Evolutionary conservation across 2,329 filamentous ascomycete species (phyloP), one percentile per base, ranked within the genome.

Genomic region (Aspergillus sergii): DNA sequence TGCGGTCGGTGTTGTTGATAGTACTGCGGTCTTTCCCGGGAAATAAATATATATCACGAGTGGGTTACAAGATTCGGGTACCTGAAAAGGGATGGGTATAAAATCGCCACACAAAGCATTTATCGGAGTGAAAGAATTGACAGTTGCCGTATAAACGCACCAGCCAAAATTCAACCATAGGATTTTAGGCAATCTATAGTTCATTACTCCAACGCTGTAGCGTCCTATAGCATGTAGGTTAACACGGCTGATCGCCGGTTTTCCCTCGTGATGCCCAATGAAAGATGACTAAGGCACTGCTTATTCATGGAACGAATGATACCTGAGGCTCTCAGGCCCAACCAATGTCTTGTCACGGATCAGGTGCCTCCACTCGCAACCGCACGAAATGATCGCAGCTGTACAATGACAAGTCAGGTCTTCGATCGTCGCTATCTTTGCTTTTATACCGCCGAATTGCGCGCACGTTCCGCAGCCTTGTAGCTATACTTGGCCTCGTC

Each of bases 281-380:
- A 10, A 9, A 26, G 32, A n/a, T 59, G 46, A 59, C 58, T 59
- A 59, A 59, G 48, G 23, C 4, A 26, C 1, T 34, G 58, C 32
- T 53, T 55, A 55, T 55, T 55, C 32, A 55, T 16, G n/a, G 4
- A 16, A 8, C n/a, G 32, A 26, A 23, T 39, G 51, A 59, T 48
- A 59, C 58, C 58, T 57, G 46, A 53, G 41, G 45, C 51, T 26
- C 14, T 41, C 12, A 55, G 56, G 48, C 41, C 59, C 55, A 50
- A 61, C 59, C 39, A 54, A 64, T 55, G 54, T 39, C 59, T 61
- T 54, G 55, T 59, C 57, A 48, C 26, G 30, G 50, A 57, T 50
- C 59, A 61, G 60, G 55, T 64, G 51, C 45, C 36, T 59, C 62
- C 58, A 48, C 60, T 64, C 59, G 62, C 63, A 59, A 66, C 60